phyloP scores from a whole-genome alignment of 2,329 filamentous ascomycete species.

The Plenodomus tracheiphilus region DNA sequence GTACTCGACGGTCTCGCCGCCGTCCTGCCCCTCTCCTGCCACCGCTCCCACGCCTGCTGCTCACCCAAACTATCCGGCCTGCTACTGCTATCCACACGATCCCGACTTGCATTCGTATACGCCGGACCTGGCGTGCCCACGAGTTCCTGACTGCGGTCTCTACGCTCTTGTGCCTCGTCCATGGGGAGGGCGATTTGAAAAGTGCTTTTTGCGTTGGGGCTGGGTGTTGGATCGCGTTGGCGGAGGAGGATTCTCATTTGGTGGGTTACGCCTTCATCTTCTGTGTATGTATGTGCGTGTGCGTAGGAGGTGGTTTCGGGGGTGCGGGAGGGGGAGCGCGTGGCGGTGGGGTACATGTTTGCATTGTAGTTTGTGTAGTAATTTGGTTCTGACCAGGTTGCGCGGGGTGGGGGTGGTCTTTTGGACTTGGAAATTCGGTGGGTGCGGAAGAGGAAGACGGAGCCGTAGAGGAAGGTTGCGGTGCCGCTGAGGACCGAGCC shows the following conservation, averaged over 20 bases:
- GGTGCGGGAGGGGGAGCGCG: slow-evolving; percentile 28
- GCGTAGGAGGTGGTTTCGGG: slow-evolving; percentile 25
- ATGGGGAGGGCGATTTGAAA: slow-evolving; percentile 49
- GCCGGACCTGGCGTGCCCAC: slow-evolving; percentile 32
- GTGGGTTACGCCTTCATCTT: slow-evolving; percentile 55
- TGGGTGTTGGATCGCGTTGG: slow-evolving; percentile 37
- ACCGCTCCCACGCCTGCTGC: slow-evolving; percentile 32
- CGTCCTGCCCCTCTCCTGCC: slow-evolving; percentile 36
- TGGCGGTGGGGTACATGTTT: slow-evolving; percentile 52
- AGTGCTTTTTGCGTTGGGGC: slow-evolving; percentile 44
- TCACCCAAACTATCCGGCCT: slow-evolving; percentile 35
- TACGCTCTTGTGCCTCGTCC: slow-evolving; percentile 33
- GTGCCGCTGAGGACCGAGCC: slow-evolving; percentile 46
- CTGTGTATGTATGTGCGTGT: slow-evolving; percentile 25
- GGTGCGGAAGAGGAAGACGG: slow-evolving; percentile 49
- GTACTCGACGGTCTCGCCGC: slow-evolving; percentile 29
- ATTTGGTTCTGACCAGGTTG: slow-evolving; percentile 38
- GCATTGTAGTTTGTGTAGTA: slow-evolving; percentile 51
- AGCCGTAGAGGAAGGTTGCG: slow-evolving; percentile 48
- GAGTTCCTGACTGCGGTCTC: slow-evolving; percentile 34
- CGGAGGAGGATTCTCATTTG: slow-evolving; percentile 55
- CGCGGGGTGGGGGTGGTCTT: slow-evolving; percentile 19
- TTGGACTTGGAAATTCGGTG: slow-evolving; percentile 44
- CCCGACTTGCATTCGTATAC: slow-evolving; percentile 26
- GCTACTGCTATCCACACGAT: slow-evolving; percentile 29